These are phyloP conservation scores for Debaryomycetaceae sp. DNA, from an alignment of 1,139 yeast genomes.

Conservation along the genomic window DNA sequence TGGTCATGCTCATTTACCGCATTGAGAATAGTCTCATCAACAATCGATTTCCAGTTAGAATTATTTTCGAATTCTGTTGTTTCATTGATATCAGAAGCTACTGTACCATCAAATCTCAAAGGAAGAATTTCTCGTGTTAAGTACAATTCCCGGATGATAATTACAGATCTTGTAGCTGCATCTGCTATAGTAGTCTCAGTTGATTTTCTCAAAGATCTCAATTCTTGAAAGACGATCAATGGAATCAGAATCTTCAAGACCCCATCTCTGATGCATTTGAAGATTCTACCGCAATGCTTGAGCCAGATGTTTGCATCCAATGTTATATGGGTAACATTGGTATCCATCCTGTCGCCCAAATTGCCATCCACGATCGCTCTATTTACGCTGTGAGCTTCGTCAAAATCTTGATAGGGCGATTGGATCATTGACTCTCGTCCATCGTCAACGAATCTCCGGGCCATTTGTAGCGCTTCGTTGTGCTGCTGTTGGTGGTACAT, in stretches of 20 bases:
- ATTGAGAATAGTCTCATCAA: slow-evolving; percentile 58
- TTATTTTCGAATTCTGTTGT: slow-evolving; percentile 60
- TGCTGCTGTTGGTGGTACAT: slow-evolving; percentile 17
- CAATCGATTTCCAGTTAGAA: slow-evolving; percentile 59
- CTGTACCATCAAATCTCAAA: slow-evolving; percentile 53
- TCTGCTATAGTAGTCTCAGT: slow-evolving; percentile 74
- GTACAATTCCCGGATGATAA: slow-evolving; percentile 65
- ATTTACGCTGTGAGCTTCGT: background rate
- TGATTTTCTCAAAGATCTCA: slow-evolving; percentile 69
- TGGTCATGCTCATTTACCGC: slow-evolving; percentile 50
- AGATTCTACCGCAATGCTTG: slow-evolving; percentile 73
- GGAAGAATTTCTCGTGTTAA: slow-evolving; percentile 50
- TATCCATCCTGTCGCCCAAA: slow-evolving; percentile 51
- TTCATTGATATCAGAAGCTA: slow-evolving; percentile 53
- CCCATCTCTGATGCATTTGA: slow-evolving; percentile 61
- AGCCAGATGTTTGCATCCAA: slow-evolving; percentile 80
- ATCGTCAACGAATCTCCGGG: slow-evolving; percentile 11
- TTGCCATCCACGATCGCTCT: slow-evolving; percentile 28
- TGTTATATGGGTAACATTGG: slow-evolving; percentile 55
- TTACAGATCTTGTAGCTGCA: slow-evolving; percentile 77
- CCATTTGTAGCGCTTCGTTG: slow-evolving; percentile 13
- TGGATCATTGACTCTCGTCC: slow-evolving; percentile 8
- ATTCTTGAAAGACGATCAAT: slow-evolving; percentile 72
- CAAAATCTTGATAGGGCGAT: background rate
- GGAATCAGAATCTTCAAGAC: slow-evolving; percentile 62